Evolutionary conservation across 2,329 filamentous ascomycete genomes (phyloP).

Genomic region (Ophiosphaerella herpotricha): DNA sequence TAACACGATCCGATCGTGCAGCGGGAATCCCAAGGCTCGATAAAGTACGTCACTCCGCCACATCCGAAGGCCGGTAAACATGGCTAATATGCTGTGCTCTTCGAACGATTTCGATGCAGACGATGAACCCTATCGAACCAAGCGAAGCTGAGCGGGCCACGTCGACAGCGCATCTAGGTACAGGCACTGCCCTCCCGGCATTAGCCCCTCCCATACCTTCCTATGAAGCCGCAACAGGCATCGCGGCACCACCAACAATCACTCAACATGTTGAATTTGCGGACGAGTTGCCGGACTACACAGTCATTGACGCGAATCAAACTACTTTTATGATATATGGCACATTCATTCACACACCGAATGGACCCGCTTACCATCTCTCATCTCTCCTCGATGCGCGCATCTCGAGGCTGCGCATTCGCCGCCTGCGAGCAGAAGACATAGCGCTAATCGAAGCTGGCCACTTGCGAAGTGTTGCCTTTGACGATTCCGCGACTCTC

Average conservation of each 20-base stretch:
- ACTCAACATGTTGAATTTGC: background rate
- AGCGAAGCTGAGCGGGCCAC: background rate
- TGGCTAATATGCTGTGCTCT: background rate
- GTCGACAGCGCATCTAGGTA: background rate
- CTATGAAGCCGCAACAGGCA: conserved; percentile 18
- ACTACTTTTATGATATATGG: conserved; percentile 29
- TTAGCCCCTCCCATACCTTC: conserved; percentile 19
- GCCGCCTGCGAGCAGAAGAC: conserved; percentile 25
- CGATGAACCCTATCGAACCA: conserved; percentile 1
- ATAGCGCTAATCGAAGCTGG: conserved; percentile 16
- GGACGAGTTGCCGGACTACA: conserved; percentile 21
- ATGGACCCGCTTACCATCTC: conserved; percentile 32
- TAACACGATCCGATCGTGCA: conserved; percentile 45
- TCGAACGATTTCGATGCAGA: background rate
- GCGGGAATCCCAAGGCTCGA: conserved; percentile 27
- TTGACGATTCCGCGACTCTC: conserved; percentile 18
- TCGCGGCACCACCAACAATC: background rate
- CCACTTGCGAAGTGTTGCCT: conserved; percentile 18
- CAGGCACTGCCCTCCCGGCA: background rate
- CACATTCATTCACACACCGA: conserved; percentile 32
- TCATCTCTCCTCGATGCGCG: conserved; percentile 28
- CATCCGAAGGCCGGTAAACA: conserved; percentile 1
- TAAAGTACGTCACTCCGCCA: conserved; percentile 1
- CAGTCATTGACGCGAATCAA: conserved; percentile 24
- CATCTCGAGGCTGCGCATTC: conserved; percentile 24